Conservation (phyloP, 331 rosid species). For the Acacia pycnantha region DNA sequence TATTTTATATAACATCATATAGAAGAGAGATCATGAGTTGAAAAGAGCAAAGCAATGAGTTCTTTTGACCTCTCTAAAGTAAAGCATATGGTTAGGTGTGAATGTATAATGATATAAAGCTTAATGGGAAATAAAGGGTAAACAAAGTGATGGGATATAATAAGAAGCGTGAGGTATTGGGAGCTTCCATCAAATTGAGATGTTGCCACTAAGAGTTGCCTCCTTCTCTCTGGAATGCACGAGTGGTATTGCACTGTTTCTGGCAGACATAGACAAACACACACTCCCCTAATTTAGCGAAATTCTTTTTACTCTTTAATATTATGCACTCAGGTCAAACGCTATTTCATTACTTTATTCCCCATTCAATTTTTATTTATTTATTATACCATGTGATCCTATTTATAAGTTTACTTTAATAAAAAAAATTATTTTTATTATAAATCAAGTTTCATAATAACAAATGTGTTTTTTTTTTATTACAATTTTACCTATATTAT, state of each 20-base stretch:
- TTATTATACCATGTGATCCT: background rate
- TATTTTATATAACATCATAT: no score
- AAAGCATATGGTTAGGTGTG: background rate
- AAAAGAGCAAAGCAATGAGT: slow-evolving; percentile 5
- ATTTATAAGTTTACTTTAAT: background rate
- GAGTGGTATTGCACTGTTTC: slow-evolving; percentile 25
- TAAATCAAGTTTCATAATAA: background rate
- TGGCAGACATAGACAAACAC: slow-evolving; percentile 21
- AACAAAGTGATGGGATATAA: background rate
- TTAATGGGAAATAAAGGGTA: background rate
- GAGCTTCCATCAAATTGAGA: slow-evolving; percentile 7
- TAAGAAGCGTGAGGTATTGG: slow-evolving; percentile 1
- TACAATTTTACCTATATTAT: no score
- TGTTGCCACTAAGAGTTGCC: slow-evolving; percentile 24
- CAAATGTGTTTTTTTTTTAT: no score
- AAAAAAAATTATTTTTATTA: no score
- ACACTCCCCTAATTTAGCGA: background rate
- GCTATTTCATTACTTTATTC: background rate
- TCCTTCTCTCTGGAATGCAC: slow-evolving; percentile 26
- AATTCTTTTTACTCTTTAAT: background rate
- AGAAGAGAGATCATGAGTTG: background rate
- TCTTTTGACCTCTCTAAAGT: slow-evolving; percentile 14
- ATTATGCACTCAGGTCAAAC: background rate
- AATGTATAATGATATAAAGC: background rate
- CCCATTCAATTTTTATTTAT: background rate